Percentiles rank a stretch among this genome's conserved stretches.
Evolutionary conservation across 1,139 yeast species (phyloP).

Genomic region (Hansenula lynferdii): DNA sequence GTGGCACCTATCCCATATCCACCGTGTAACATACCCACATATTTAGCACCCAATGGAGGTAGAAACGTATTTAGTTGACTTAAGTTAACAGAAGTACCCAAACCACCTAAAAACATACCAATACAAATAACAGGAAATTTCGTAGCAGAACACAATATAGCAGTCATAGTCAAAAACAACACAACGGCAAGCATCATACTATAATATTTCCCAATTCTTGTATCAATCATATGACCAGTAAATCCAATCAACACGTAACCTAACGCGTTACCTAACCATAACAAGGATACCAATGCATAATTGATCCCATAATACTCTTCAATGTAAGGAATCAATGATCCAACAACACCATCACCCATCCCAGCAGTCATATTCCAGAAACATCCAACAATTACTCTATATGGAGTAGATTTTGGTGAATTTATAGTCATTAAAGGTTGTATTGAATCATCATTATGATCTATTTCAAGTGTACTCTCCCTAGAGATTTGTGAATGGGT

Average conservation of each 20-base stretch:
- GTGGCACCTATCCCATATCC: constrained; percentile 63
- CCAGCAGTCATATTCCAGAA: constrained; percentile 36
- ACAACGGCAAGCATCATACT: constrained; percentile 18
- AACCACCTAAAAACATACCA: constrained; percentile 55
- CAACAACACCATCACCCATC: constrained; percentile 38
- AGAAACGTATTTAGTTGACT: constrained; percentile 57
- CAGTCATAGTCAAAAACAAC: constrained; percentile 22
- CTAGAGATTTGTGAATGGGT: too few species aligned
- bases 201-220: constrained; percentile 32
- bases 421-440: constrained; percentile 17
- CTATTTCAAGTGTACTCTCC: too few species aligned
- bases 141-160: constrained; percentile 25
- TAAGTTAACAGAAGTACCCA: constrained; percentile 51
- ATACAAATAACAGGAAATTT: constrained; percentile 36
- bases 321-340: constrained; percentile 38
- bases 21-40: constrained; percentile 53
- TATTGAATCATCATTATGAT: not conserved
- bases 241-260: constrained; percentile 37
- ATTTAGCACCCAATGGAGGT: constrained; percentile 43
- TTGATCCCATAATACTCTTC: constrained; percentile 34
- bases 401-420: constrained; percentile 42
- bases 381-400: constrained; percentile 38
- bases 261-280: constrained; percentile 40
- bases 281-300: constrained; percentile 38
- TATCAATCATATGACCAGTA: constrained; percentile 32